A percentile compares a stretch with the other conserved stretches of the same genome.
Evolutionary conservation across 805 yeast genomes (phyloP).

Genomic region (Wickerhamomyces xylosicus): DNA sequence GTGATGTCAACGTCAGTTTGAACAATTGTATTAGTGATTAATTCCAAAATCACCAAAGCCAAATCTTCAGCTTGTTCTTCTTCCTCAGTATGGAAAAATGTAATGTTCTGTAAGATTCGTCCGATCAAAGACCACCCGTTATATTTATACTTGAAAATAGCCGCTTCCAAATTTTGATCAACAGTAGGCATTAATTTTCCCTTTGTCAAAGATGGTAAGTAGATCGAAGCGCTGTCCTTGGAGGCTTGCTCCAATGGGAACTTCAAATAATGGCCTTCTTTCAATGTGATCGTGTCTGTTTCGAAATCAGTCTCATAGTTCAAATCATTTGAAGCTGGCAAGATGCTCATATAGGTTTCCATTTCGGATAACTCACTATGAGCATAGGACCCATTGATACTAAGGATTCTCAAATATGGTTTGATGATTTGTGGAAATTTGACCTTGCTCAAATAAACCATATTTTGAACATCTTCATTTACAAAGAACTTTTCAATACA

Average conservation of each 20-base stretch:
- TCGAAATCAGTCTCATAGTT: slow-evolving; percentile 36
- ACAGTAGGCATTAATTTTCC: slow-evolving; percentile 59
- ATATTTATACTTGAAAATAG: slow-evolving; percentile 61
- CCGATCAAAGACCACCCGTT: slow-evolving; percentile 89
- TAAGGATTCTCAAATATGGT: slow-evolving; percentile 50
- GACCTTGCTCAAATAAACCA: slow-evolving; percentile 41
- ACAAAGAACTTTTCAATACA: slow-evolving; percentile 29
- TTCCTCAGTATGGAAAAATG: slow-evolving; percentile 5
- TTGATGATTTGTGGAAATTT: slow-evolving; percentile 62
- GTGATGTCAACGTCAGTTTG: slow-evolving; percentile 31
- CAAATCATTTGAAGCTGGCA: slow-evolving; percentile 25
- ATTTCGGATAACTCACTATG: slow-evolving; percentile 47
- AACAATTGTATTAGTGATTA: slow-evolving; percentile 37
- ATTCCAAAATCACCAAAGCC: slow-evolving; percentile 37
- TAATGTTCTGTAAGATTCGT: slow-evolving; percentile 56
- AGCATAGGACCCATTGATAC: slow-evolving; percentile 60
- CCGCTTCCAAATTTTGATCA: slow-evolving; percentile 27
- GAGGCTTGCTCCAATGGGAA: slow-evolving; percentile 51
- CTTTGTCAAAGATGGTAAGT: slow-evolving; percentile 45
- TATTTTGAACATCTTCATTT: slow-evolving; percentile 22
- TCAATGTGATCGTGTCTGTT: slow-evolving; percentile 41
- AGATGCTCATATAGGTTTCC: slow-evolving; percentile 48
- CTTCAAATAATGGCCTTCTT: slow-evolving; percentile 35
- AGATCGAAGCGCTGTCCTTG: slow-evolving; percentile 30
- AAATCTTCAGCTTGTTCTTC: slow-evolving; percentile 27